These are phyloP conservation scores for Nicotiana knightiana DNA, from an alignment of 257 asterid genomes.

Conservation along the genomic window DNA sequence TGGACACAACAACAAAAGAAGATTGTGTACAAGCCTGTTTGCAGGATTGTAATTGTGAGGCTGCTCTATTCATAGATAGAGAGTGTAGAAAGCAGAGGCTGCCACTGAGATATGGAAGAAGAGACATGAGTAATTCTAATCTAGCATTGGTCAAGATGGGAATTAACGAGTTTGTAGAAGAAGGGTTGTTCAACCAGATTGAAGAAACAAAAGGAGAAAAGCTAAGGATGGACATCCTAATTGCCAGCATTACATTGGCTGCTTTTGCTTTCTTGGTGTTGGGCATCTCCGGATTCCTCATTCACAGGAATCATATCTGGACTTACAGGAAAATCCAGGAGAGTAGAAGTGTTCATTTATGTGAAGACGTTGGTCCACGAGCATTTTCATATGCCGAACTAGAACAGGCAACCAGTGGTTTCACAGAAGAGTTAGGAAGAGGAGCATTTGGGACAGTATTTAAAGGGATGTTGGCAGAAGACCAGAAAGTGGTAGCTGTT, in stretches of 20 bases:
- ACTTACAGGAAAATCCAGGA: conserved; percentile 12
- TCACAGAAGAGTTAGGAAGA: conserved; percentile 40
- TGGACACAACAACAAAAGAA: conserved; percentile 7
- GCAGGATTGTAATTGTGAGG: conserved; percentile 51
- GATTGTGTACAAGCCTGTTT: conserved; percentile 33
- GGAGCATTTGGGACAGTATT: conserved; percentile 46
- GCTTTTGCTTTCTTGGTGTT: conserved; percentile 18
- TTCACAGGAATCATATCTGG: background rate
- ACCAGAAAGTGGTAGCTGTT: conserved; percentile 32
- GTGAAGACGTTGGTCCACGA: conserved; percentile 25
- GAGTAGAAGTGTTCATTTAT: conserved; percentile 1
- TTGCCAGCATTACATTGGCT: conserved; percentile 17
- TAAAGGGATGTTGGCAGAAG: conserved; percentile 25
- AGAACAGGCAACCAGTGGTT: conserved; percentile 29
- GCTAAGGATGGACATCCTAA: conserved; percentile 12
- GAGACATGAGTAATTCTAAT: background rate
- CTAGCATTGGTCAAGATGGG: conserved; percentile 27
- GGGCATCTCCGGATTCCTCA: conserved; percentile 16
- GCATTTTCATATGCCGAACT: conserved; percentile 30
- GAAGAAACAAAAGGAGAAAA: conserved; percentile 12
- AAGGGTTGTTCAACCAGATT: background rate
- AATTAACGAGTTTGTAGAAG: background rate
- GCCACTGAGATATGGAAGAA: conserved; percentile 44
- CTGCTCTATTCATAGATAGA: conserved; percentile 19
- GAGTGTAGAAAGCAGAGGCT: conserved; percentile 41